Evolutionary conservation across 2,329 filamentous ascomycete species (phyloP).

Genomic region (Exutisphaerella laricina): DNA sequence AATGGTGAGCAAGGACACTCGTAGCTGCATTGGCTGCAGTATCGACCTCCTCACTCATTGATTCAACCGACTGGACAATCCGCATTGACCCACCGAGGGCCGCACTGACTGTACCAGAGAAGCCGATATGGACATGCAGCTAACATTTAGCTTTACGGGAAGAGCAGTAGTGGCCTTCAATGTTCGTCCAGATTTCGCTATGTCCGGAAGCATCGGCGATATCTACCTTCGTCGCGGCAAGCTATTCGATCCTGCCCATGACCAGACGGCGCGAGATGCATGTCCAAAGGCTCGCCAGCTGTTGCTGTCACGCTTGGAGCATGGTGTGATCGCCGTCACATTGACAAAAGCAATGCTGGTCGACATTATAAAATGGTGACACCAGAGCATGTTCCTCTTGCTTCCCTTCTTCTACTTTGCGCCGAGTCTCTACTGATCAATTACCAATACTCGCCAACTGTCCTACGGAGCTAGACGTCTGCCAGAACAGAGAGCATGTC

Average conservation of each 20-base stretch:
- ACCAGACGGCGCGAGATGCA: constrained; percentile 11
- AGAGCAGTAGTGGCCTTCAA: constrained; percentile 28
- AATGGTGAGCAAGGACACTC: constrained; percentile 2
- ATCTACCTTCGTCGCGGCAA: constrained; percentile 15
- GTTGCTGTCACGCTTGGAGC: constrained; percentile 20
- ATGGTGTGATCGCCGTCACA: constrained; percentile 25
- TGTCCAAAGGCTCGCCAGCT: constrained; percentile 9
- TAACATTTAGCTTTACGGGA: constrained; percentile 30
- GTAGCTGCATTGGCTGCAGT: constrained; percentile 21
- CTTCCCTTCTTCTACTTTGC: constrained; percentile 24
- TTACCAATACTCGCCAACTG: constrained; percentile 7
- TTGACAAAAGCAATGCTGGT: constrained; percentile 20
- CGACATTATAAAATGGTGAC: constrained; percentile 27
- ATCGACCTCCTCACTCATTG: constrained; percentile 19
- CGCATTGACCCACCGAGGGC: constrained; percentile 23
- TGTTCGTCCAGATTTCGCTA: constrained; percentile 23
- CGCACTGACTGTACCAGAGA: constrained; percentile 17
- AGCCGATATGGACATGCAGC: constrained; percentile 27
- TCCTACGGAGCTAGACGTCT: constrained; percentile 1
- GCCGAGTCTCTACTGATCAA: constrained; percentile 6
- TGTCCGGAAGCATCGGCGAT: constrained; percentile 25
- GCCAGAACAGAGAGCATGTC: constrained; percentile 23
- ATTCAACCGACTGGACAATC: constrained; percentile 15
- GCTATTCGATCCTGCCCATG: constrained; percentile 13
- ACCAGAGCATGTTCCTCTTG: constrained; percentile 15